phyloP scores from a whole-genome alignment of 768 basidiomycete species.

The Termitomyces sp. region DNA sequence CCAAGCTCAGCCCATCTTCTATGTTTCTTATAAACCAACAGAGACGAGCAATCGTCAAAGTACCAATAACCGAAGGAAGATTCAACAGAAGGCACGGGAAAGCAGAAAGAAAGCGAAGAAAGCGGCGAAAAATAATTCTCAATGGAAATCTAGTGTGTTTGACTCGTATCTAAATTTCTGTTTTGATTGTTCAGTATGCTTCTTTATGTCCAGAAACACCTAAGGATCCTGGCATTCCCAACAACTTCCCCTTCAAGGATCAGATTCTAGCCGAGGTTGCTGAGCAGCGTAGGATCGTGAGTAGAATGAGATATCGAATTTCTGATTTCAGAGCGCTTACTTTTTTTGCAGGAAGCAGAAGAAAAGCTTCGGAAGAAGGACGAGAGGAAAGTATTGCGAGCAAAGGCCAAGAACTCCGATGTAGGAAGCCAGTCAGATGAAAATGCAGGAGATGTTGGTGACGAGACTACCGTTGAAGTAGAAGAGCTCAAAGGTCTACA shows the following conservation, averaged over 20 bases:
- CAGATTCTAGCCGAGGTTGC: conserved; percentile 89
- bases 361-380: conserved; percentile 70
- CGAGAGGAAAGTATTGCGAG: conserved; percentile 49
- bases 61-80: conserved; percentile 70
- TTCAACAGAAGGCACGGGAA: conserved; percentile 76
- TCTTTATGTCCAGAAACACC: conserved; percentile 55
- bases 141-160: conserved; percentile 86
- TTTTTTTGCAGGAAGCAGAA: conserved; percentile 58
- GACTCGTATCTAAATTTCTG: background rate
- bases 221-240: conserved; percentile 93
- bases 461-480: conserved; percentile 29
- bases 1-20: background rate
- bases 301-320: conserved; percentile 18
- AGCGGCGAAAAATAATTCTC: conserved; percentile 71
- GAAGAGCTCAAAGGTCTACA: conserved; percentile 38
- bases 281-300: conserved; percentile 73
- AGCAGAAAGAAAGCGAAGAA: conserved; percentile 74
- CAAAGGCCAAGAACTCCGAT: conserved; percentile 16
- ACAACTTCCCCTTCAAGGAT: conserved; percentile 92
- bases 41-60: conserved; percentile 82
- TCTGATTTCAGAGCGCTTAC: conserved; percentile 2
- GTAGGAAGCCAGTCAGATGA: background rate
- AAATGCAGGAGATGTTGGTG: conserved; percentile 21
- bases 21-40: conserved; percentile 28
- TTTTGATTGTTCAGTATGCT: background rate